Conservation (phyloP, 495 filamentous ascomycete species). For the Neurospora intermedia region DNA sequence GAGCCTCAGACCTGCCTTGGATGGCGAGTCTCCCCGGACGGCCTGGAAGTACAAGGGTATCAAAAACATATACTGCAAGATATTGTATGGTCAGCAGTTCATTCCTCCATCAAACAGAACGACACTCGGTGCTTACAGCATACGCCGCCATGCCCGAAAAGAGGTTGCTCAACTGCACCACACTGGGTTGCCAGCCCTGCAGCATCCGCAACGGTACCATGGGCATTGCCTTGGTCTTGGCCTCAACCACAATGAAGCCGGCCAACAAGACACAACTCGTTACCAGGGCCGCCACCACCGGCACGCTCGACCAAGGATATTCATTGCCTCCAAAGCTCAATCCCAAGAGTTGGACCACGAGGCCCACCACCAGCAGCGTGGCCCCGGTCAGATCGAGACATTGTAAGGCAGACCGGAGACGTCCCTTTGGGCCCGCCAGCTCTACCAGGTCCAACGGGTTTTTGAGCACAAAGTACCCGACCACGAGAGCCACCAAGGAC, state of each 20-base stretch:
- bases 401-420: conserved; percentile 33
- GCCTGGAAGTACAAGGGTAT: conserved; percentile 56
- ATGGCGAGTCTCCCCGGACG: conserved; percentile 48
- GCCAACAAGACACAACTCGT: conserved; percentile 40
- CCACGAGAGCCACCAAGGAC: conserved; percentile 40
- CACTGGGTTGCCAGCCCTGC: conserved; percentile 38
- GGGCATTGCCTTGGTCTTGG: conserved; percentile 48
- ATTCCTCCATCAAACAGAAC: background rate
- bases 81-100: background rate
- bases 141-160: conserved; percentile 52
- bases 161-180: conserved; percentile 50
- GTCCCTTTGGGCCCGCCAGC: conserved; percentile 7
- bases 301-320: conserved; percentile 42
- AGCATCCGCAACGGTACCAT: conserved; percentile 52
- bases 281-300: conserved; percentile 41
- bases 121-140: conserved; percentile 32
- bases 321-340: conserved; percentile 53
- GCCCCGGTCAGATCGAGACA: conserved; percentile 49
- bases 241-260: conserved; percentile 44
- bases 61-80: conserved; percentile 52
- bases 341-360: conserved; percentile 46
- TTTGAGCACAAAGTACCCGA: conserved; percentile 44
- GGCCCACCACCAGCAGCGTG: conserved; percentile 41
- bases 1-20: conserved; percentile 46
- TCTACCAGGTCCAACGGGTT: conserved; percentile 19